Percentiles rank a stretch among this genome's conserved stretches.
Conservation (phyloP, 768 basidiomycete genomes). For the Pleurotus salmoneostramineus region DNA sequence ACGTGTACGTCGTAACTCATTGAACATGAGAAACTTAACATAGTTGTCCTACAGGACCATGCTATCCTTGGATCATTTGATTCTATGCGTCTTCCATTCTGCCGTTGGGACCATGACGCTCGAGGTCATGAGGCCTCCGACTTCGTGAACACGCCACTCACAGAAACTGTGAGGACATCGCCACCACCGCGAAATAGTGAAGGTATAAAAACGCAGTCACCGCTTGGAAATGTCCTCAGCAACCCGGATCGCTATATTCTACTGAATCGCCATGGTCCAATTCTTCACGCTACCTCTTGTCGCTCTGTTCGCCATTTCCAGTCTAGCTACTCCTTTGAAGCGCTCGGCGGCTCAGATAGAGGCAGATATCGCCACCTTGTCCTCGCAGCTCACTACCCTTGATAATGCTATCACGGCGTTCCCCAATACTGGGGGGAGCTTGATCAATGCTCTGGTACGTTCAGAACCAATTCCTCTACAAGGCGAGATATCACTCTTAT, state of each 20-base stretch:
- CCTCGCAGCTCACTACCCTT: constrained; percentile 19
- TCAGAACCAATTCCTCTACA: not conserved
- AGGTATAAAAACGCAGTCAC: not conserved
- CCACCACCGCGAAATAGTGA: not conserved
- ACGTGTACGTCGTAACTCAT: no score
- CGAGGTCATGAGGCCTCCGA: not conserved
- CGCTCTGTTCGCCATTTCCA: constrained; percentile 7
- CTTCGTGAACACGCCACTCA: not conserved
- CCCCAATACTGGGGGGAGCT: constrained; percentile 21
- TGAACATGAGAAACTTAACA: no score
- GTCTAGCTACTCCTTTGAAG: constrained; percentile 12
- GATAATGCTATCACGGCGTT: constrained; percentile 23
- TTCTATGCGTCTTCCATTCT: not conserved
- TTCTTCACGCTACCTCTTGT: constrained; percentile 3
- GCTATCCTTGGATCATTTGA: not conserved
- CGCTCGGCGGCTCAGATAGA: constrained; percentile 20
- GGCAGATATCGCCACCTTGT: constrained; percentile 20
- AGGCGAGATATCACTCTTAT: not conserved
- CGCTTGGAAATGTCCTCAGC: not conserved
- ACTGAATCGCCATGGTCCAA: not conserved
- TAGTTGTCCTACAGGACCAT: no score
- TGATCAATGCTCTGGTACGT: constrained; percentile 19
- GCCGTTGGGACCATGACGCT: not conserved
- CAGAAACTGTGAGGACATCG: not conserved
- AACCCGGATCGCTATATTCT: not conserved